Evolutionary conservation across 1,284 basidiomycete genomes (phyloP).

Genomic region (Ustilago lituana): DNA sequence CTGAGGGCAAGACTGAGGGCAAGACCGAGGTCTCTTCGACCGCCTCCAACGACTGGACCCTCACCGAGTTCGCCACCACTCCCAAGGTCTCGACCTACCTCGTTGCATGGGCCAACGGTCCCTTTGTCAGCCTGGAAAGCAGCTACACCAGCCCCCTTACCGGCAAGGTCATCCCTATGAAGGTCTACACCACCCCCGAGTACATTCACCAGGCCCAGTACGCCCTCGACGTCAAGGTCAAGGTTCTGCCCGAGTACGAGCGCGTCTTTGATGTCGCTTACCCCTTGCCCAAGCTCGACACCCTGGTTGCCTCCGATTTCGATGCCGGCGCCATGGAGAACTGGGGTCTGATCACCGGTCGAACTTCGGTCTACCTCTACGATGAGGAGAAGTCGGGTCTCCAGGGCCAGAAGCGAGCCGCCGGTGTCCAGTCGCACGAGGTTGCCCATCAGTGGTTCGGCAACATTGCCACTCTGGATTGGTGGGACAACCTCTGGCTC

Average conservation of each 20-base stretch:
- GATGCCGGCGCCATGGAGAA: conserved; percentile 96
- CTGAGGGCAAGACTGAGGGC: conserved; percentile 66
- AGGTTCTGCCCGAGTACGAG: conserved; percentile 91
- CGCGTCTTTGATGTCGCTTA: conserved; percentile 86
- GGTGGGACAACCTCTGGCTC: conserved; percentile 77
- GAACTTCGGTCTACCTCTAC: conserved; percentile 83
- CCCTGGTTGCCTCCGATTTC: conserved; percentile 74
- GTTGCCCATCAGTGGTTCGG: conserved; percentile 75
- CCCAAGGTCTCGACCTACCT: conserved; percentile 86
- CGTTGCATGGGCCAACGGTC: conserved; percentile 88
- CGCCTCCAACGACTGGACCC: conserved; percentile 63
- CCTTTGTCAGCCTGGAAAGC: conserved; percentile 78
- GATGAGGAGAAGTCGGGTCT: conserved; percentile 82
- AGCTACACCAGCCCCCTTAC: conserved; percentile 84
- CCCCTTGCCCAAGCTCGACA: conserved; percentile 80
- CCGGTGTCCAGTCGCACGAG: conserved; percentile 82
- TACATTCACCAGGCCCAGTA: conserved; percentile 79
- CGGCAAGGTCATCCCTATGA: conserved; percentile 81
- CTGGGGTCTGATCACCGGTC: conserved; percentile 83
- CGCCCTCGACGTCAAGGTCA: conserved; percentile 87
- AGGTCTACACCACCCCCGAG: conserved; percentile 85
- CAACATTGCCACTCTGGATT: conserved; percentile 89
- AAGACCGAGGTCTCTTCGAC: conserved; percentile 34
- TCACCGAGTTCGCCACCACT: conserved; percentile 64
- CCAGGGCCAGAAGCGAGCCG: conserved; percentile 81